Evolutionary conservation across 345 rosid genomes (phyloP).

Genomic region (Populus deltoides): DNA sequence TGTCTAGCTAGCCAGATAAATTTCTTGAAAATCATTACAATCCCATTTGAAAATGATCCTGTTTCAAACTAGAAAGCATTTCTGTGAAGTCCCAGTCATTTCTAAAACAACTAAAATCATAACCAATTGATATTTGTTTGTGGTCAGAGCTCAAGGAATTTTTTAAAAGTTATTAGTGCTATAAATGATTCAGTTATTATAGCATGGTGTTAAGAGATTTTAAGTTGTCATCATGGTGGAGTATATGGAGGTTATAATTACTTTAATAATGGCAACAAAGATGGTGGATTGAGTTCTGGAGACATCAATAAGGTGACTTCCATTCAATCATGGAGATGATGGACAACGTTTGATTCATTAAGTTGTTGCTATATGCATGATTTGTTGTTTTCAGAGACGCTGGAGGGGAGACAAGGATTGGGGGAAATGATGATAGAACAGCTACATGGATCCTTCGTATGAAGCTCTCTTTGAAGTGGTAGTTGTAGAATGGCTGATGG

Average conservation of each 20-base stretch:
- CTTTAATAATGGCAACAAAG: not conserved
- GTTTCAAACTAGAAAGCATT: too few species aligned
- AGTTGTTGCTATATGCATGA: not conserved
- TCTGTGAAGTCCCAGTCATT: too few species aligned
- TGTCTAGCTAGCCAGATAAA: too few species aligned
- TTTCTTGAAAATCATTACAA: too few species aligned
- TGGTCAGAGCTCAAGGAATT: not conserved
- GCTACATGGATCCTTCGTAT: not conserved
- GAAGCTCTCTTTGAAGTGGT: not conserved
- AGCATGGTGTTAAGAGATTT: not conserved
- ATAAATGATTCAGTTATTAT: not conserved
- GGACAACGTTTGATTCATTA: not conserved
- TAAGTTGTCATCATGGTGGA: not conserved
- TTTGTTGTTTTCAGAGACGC: not conserved
- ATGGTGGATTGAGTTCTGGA: not conserved
- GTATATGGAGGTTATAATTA: not conserved
- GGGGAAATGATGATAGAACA: not conserved
- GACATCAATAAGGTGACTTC: not conserved
- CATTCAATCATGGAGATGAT: not conserved
- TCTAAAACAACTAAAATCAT: too few species aligned
- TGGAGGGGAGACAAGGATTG: not conserved
- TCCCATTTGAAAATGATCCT: too few species aligned
- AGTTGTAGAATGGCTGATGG: not conserved
- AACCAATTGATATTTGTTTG: too few species aligned
- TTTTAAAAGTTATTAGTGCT: not conserved